Conservation (phyloP, 192 early-diverging fungal genomes). For the Ambispora gerdemannii region DNA sequence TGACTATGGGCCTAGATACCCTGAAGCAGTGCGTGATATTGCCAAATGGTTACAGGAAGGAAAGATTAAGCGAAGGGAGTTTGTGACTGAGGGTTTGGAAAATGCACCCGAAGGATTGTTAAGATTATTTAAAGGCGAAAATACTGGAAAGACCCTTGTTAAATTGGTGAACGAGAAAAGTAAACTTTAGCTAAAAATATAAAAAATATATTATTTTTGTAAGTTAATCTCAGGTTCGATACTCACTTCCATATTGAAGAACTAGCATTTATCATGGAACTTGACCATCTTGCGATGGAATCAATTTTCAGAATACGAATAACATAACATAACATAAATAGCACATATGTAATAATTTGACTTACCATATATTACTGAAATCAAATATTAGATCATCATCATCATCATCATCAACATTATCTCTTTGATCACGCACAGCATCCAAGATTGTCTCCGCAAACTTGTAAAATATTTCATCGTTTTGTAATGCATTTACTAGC, state of each 20-base stretch:
- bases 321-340: too few relatives aligned
- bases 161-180: conserved; percentile 41
- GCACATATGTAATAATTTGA: too few relatives aligned
- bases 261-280: too few relatives aligned
- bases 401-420: not conserved
- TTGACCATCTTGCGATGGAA: too few relatives aligned
- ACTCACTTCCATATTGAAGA: too few relatives aligned
- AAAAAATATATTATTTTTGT: too few relatives aligned
- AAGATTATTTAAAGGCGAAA: conserved; percentile 48
- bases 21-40: conserved; percentile 42
- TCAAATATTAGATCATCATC: too few relatives aligned
- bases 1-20: conserved; percentile 40
- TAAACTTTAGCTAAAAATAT: conserved; percentile 35
- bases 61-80: conserved; percentile 42
- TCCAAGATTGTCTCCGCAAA: conserved; percentile 21
- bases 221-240: too few relatives aligned
- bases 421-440: not conserved
- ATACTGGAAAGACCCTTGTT: conserved; percentile 54
- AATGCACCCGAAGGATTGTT: conserved; percentile 49
- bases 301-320: too few relatives aligned
- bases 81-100: conserved; percentile 47
- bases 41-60: conserved; percentile 47
- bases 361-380: too few relatives aligned
- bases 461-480: conserved; percentile 21
- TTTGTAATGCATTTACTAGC: not conserved